Percentiles rank a stretch among this genome's conserved stretches.
These are phyloP conservation scores for Neofusicoccum cordaticola DNA, from an alignment of 2,329 filamentous ascomycete species.

Conservation along the genomic window DNA sequence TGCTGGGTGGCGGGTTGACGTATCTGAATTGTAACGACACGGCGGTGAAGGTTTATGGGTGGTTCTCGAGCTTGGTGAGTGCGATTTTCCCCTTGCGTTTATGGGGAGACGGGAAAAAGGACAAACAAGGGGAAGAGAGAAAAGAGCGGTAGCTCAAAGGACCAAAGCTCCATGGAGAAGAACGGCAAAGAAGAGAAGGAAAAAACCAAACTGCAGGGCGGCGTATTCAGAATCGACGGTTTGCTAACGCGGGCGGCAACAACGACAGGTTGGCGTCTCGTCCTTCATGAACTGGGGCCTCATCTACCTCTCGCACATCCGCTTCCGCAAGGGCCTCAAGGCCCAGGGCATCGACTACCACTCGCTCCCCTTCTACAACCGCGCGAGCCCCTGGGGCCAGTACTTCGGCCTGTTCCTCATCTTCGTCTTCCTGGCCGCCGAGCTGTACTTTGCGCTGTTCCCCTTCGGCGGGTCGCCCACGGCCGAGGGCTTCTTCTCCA, in stretches of 20 bases:
- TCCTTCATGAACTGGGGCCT: constrained; percentile 29
- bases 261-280: constrained; percentile 24
- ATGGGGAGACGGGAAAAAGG: no score
- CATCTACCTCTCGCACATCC: constrained; percentile 27
- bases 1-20: constrained; percentile 32
- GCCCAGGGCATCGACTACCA: constrained; percentile 38
- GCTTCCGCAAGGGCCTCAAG: constrained; percentile 25
- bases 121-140: no score
- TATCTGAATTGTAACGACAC: constrained; percentile 34
- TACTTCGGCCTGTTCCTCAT: constrained; percentile 50
- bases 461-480: constrained; percentile 31
- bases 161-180: no score
- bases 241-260: constrained; percentile 15
- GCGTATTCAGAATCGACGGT: background rate
- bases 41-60: constrained; percentile 27
- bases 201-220: no score
- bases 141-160: no score
- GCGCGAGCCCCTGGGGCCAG: constrained; percentile 51
- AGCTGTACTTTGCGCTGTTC: constrained; percentile 36
- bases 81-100: background rate
- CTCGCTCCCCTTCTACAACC: constrained; percentile 45
- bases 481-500: constrained; percentile 32
- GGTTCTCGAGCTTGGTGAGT: constrained; percentile 30
- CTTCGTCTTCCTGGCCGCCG: constrained; percentile 53
- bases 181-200: no score